Evolutionary conservation across 371 early-diverging fungal species (phyloP).

Genomic region (Rhizopus sp.): DNA sequence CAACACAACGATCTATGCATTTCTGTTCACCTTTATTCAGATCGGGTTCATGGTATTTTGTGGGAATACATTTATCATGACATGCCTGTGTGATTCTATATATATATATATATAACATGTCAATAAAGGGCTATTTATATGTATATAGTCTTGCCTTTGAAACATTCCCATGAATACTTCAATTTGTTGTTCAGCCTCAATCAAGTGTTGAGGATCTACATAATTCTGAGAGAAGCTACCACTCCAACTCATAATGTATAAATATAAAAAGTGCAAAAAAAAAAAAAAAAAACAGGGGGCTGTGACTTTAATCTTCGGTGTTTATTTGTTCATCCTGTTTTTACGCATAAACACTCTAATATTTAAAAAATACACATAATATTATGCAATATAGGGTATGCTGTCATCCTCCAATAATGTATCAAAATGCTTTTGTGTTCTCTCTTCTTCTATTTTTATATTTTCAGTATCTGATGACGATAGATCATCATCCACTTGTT

Average conservation of each 20-base stretch:
- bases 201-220: slow-evolving; percentile 67
- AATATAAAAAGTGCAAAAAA: neutral
- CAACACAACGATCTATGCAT: slow-evolving; percentile 92
- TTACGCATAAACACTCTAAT: too few relatives aligned
- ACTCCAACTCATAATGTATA: slow-evolving; percentile 36
- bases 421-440: slow-evolving; percentile 45
- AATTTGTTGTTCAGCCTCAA: slow-evolving; percentile 77
- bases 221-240: slow-evolving; percentile 45
- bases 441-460: slow-evolving; percentile 32
- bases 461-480: neutral
- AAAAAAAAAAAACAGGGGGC: slow-evolving; percentile 2
- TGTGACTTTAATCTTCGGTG: slow-evolving; percentile 1
- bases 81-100: slow-evolving; percentile 82
- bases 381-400: slow-evolving; percentile 53
- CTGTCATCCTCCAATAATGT: slow-evolving; percentile 35
- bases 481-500: neutral
- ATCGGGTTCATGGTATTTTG: slow-evolving; percentile 82
- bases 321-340: neutral
- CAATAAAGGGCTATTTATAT: neutral
- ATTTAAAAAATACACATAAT: too few relatives aligned
- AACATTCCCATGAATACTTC: slow-evolving; percentile 80
- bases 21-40: slow-evolving; percentile 96
- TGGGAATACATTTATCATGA: slow-evolving; percentile 87
- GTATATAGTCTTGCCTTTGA: slow-evolving; percentile 52
- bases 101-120: neutral